A percentile compares a stretch with the other conserved stretches of the same genome.
These are phyloP conservation scores for Mortierella sp. DNA, from an alignment of 371 early-diverging fungal genomes.

Conservation along the genomic window DNA sequence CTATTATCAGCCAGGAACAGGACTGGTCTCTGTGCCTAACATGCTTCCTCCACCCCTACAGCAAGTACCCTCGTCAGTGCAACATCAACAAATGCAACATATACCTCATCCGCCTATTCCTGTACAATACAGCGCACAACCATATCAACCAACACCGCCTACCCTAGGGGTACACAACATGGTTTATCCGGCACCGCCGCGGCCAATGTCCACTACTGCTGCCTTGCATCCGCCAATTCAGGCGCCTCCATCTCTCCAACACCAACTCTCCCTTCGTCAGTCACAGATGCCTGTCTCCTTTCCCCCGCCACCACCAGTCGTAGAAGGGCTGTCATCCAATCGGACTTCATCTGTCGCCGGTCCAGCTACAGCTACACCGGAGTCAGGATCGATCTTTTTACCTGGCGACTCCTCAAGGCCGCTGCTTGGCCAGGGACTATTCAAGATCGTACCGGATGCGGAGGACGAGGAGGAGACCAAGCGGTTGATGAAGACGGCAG, in stretches of 20 bases:
- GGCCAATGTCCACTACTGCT: neutral
- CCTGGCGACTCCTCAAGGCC: constrained; percentile 46
- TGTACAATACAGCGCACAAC: constrained; percentile 1
- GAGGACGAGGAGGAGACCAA: constrained; percentile 45
- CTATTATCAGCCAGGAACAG: constrained; percentile 29
- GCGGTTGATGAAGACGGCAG: constrained; percentile 1
- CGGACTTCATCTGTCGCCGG: neutral
- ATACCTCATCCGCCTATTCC: neutral
- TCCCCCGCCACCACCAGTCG: constrained; percentile 1
- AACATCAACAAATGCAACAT: constrained; percentile 2
- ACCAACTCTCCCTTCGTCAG: neutral
- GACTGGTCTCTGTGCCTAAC: constrained; percentile 21
- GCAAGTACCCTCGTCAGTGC: constrained; percentile 1
- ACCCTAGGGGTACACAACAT: neutral
- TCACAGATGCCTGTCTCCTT: constrained; percentile 4
- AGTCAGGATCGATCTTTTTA: constrained; percentile 23
- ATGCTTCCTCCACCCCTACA: constrained; percentile 1
- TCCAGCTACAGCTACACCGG: constrained; percentile 11
- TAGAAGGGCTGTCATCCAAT: no score
- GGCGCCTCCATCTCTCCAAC: neutral
- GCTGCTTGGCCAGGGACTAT: constrained; percentile 45
- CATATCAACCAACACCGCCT: neutral
- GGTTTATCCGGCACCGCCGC: neutral
- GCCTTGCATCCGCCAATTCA: neutral
- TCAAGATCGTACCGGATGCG: constrained; percentile 53